Percentiles rank a stretch among this genome's conserved stretches.
phyloP scores from a whole-genome alignment of 2,329 filamentous ascomycete genomes.

The Hirsutella thompsonii region DNA sequence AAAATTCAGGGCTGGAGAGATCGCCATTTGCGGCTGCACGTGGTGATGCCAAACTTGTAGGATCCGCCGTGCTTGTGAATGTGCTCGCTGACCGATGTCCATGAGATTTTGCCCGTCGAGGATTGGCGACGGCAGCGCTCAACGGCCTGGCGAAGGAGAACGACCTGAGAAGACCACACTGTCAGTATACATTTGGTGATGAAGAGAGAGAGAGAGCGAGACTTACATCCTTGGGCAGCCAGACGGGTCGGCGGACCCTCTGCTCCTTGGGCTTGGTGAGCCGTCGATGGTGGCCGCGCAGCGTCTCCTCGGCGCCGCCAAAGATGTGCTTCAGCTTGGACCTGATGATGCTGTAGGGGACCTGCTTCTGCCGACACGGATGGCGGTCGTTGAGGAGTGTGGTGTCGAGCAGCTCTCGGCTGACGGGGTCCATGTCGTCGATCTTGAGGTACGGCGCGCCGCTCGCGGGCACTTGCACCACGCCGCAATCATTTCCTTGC shows the following conservation, averaged over 20 bases:
- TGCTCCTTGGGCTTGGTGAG: neutral
- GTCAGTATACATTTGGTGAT: neutral
- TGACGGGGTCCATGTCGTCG: conserved; percentile 3
- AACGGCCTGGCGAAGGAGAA: conserved; percentile 31
- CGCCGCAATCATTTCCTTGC: too few relatives aligned
- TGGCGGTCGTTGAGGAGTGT: neutral
- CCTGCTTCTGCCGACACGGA: neutral
- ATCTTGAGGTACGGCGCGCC: neutral
- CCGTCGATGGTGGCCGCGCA: conserved; percentile 1
- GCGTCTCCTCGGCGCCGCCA: conserved; percentile 2
- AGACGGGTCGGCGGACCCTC: conserved; percentile 3
- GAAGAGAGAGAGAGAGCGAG: neutral
- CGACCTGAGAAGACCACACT: conserved; percentile 19
- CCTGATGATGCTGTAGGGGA: conserved; percentile 3
- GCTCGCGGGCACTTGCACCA: too few relatives aligned
- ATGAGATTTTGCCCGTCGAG: conserved; percentile 30
- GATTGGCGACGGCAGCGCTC: conserved; percentile 15
- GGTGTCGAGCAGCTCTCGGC: neutral
- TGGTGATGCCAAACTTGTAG: conserved; percentile 46
- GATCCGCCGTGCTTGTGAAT: conserved; percentile 38
- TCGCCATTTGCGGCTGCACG: conserved; percentile 44
- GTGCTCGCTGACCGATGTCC: conserved; percentile 43
- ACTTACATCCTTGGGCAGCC: conserved; percentile 1
- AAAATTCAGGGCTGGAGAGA: neutral
- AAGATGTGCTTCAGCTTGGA: neutral